Conservation (phyloP, 2,329 filamentous ascomycete genomes). For the Apiospora sp. region DNA sequence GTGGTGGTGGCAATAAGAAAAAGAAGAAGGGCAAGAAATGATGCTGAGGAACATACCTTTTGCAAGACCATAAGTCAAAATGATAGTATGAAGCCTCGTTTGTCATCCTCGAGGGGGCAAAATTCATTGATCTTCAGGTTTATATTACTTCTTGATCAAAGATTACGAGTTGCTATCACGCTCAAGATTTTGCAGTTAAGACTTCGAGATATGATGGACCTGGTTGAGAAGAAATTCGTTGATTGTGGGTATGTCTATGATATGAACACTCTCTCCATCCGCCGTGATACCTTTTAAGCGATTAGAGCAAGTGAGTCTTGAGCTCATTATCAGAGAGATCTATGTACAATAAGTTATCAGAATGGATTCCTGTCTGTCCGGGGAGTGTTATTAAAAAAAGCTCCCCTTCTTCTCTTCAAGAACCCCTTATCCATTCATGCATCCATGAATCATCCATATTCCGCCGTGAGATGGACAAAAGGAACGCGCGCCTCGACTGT, state of each 20-base stretch:
- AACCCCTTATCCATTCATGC: slow-evolving; percentile 11
- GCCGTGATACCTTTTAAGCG: slow-evolving; percentile 17
- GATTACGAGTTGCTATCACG: not conserved
- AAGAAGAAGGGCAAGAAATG: slow-evolving; percentile 57
- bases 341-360: slow-evolving; percentile 21
- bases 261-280: slow-evolving; percentile 12
- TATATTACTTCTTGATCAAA: not conserved
- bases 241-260: slow-evolving; percentile 20
- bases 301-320: slow-evolving; percentile 6
- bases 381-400: not conserved
- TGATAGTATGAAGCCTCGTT: not conserved
- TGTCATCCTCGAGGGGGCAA: not conserved
- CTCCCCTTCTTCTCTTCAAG: not conserved
- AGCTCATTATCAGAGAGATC: slow-evolving; percentile 9
- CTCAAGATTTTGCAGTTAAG: not conserved
- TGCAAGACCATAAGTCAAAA: not conserved
- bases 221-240: slow-evolving; percentile 17
- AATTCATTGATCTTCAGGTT: not conserved
- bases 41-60: not conserved
- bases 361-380: not conserved
- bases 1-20: slow-evolving; percentile 41
- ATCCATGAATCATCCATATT: slow-evolving; percentile 16
- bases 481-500: not conserved
- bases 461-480: slow-evolving; percentile 13
- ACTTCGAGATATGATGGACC: not conserved